Conservation (phyloP, 345 rosid species). For the Mercurialis annua region DNA sequence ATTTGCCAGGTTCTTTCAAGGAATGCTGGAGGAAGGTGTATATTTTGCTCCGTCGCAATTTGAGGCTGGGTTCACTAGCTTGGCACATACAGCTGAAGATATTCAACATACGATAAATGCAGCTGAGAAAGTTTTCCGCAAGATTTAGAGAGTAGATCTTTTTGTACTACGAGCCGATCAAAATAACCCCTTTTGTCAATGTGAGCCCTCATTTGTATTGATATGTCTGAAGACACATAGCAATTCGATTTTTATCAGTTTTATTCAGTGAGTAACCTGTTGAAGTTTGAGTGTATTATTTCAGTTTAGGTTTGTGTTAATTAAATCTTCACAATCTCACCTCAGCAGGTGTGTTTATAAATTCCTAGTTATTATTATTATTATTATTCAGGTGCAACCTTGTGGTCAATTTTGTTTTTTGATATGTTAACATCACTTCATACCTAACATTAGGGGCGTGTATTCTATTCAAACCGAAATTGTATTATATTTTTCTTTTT, state of each 20-base stretch:
- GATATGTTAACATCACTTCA: too few relatives aligned
- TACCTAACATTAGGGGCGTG: too few relatives aligned
- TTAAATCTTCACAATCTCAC: too few relatives aligned
- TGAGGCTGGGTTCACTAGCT: constrained; percentile 95
- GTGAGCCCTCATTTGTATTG: background rate
- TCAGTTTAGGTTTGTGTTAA: background rate
- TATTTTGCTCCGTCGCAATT: constrained; percentile 95
- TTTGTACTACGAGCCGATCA: too few relatives aligned
- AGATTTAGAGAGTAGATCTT: constrained; percentile 38
- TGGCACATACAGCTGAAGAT: constrained; percentile 79
- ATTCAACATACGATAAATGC: constrained; percentile 71
- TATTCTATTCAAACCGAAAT: too few relatives aligned
- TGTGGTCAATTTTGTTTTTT: too few relatives aligned
- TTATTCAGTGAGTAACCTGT: background rate
- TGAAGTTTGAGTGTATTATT: constrained; percentile 15
- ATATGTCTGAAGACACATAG: constrained; percentile 13
- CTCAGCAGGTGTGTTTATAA: too few relatives aligned
- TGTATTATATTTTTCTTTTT: too few relatives aligned
- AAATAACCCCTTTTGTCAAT: background rate
- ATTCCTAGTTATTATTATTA: too few relatives aligned
- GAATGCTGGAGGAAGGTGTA: constrained; percentile 94
- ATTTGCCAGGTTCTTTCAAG: constrained; percentile 67
- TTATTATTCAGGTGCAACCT: too few relatives aligned
- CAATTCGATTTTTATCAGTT: background rate
- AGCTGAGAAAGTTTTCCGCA: constrained; percentile 66